Base-by-base conservation (phyloP, 1,139 yeast genomes). In the Sugiyamaella paludigena region DNA sequence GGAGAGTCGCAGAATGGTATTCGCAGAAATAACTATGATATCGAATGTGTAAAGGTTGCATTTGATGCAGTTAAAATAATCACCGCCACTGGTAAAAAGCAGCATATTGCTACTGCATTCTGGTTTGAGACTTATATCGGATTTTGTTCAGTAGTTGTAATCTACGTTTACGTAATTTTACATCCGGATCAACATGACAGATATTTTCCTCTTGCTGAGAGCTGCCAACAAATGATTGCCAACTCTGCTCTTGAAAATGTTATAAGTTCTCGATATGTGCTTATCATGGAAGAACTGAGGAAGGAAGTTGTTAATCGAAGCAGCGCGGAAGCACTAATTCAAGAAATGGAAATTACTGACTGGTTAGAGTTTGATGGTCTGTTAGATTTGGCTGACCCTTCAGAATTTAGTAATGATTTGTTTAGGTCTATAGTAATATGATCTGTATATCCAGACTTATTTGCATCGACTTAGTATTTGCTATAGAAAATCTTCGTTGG, bases 41-140 rank as follows among this genome's bases (percentile, higher is more conserved):
- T 16, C 27, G 12, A 13, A 7, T 47, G 50, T 19, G 35, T 45
- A 6, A 34, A n/a, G 16, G 50, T 48, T 12, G 50, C 50, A 10
- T n/a, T 12, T 16, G 37, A 32, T 9, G 39, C 37, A 24, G 43
- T 43, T 11, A 11, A 31, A n/a, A 26, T 38, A 10, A 47, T 47
- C 16, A 34, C 30, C 10, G 33, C 28, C 10, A 13, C 29, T 11
- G 26, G 38, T 26, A 12, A 35, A 9, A 11, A 27, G 35, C 46
- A 37, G 12, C 40, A 47, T 26, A 27, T 39, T 15, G 43, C 43
- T 24, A 13, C 48, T 11, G 43, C 37, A 11, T 47, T 36, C 24
- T 47, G 50, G 50, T 47, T 47, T 28, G 47, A 45, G 15, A 39
- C 47, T 19, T 47, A 47, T 24, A 37, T 47, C 10, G 43, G 44